A percentile compares a stretch with the other conserved stretches of the same genome.
phyloP scores from a whole-genome alignment of 345 rosid species.

The Hirschfeldia incana region DNA sequence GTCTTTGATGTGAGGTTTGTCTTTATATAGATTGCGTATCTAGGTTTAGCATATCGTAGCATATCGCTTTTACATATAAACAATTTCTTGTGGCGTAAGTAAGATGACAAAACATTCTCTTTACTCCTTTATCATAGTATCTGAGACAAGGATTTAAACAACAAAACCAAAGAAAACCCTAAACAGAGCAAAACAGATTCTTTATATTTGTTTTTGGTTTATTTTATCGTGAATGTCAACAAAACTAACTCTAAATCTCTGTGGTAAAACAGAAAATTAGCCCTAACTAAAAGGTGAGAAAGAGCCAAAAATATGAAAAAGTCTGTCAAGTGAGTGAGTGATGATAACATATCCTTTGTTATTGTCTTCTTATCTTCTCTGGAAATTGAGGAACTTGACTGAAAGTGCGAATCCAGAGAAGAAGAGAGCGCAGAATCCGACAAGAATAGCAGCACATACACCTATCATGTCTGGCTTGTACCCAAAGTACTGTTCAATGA shows the following conservation, averaged over 20 bases:
- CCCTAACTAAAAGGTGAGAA: not conserved
- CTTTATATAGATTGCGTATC: not conserved
- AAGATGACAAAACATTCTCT: not conserved
- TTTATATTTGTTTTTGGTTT: not conserved
- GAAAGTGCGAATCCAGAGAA: constrained; percentile 68
- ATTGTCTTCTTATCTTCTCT: constrained; percentile 52
- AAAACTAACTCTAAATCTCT: not conserved
- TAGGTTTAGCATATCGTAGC: too few relatives aligned
- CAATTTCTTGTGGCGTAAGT: constrained; percentile 13
- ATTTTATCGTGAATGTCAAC: not conserved
- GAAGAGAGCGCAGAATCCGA: constrained; percentile 60
- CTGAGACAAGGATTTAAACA: too few relatives aligned
- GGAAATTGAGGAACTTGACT: constrained; percentile 70
- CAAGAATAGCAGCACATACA: constrained; percentile 52
- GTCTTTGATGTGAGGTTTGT: not conserved
- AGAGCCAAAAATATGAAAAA: not conserved
- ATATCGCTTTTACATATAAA: constrained; percentile 29
- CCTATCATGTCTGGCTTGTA: constrained; percentile 49
- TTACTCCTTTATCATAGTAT: too few relatives aligned
- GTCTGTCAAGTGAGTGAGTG: not conserved
- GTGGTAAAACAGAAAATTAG: not conserved
- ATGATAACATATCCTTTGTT: too few relatives aligned
- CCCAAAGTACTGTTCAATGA: constrained; percentile 52
- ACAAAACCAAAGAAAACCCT: not conserved
- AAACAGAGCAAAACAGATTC: not conserved